Base-by-base conservation (phyloP, 1,139 yeast genomes). In the Barnettozyma hawaiiensis region DNA sequence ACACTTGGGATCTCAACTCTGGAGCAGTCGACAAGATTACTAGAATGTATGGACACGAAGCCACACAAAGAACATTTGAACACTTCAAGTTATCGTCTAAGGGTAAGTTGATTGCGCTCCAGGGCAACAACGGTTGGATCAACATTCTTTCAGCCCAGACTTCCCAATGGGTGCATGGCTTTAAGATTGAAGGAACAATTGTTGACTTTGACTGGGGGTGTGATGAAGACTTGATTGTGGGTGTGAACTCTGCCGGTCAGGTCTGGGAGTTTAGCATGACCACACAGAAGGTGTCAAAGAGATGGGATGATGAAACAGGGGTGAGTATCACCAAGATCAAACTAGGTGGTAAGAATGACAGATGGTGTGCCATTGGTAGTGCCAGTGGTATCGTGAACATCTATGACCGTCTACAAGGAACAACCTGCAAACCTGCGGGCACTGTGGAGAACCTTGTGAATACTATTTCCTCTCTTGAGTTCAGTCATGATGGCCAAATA, bases 111-210 rank as follows among this genome's bases (percentile, higher is more conserved):
- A 69, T 94, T 35, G 95, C 90, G 1, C 66, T 94, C 43, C 70
- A 77, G 35, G 98, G 98, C 52, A 77, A 80, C 47, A 77, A 82
- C 45, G 98, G 99, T 15, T 92, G 96, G 95, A 74, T 92, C 51
- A 90, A 90, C 60, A 60, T 94, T 8, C 61, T 92, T 29, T 79
- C 84, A 40, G 85, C 94, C 2, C 57, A 66, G 7, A 82, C 89
- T 0, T 95, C 96, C 14, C 92, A 86, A 57, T 90, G 94, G 86
- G 59, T 85, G 18, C 75, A 79, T 39, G 96, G 92, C 2, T 87
- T 87, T 58, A 92, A 92, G 61, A 74, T 89, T 28, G 97, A 92
- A 61, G 96, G 96, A 5, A 79, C 81, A 2, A 64, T 81, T 26
- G 75, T 83, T 31, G 98, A 92, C 61, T 78, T 90, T 56, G 94